phyloP scores from a whole-genome alignment of 2,329 filamentous ascomycete genomes.

The Aspergillus fijiensis region DNA sequence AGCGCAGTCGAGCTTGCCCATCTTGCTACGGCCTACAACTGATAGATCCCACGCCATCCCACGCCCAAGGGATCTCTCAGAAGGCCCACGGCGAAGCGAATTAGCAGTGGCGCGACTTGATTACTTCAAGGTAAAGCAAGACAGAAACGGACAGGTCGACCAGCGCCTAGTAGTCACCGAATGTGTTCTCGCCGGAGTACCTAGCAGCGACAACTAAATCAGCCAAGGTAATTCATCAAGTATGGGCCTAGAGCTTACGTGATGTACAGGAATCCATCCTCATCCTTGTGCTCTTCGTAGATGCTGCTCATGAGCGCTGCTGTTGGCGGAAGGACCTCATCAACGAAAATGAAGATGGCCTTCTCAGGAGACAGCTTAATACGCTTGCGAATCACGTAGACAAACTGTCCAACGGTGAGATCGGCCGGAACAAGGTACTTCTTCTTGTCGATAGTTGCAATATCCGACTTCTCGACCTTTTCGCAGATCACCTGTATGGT shows the following conservation, averaged over 20 bases:
- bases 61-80: constrained; percentile 5
- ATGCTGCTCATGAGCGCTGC: constrained; percentile 99
- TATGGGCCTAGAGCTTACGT: constrained; percentile 59
- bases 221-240: neutral
- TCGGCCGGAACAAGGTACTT: constrained; percentile 98
- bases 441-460: constrained; percentile 99
- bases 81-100: constrained; percentile 12
- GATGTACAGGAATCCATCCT: constrained; percentile 93
- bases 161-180: constrained; percentile 56
- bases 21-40: constrained; percentile 14
- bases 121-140: neutral
- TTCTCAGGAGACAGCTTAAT: constrained; percentile 99
- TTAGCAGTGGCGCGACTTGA: neutral
- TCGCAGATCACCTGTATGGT: constrained; percentile 86
- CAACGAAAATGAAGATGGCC: constrained; percentile 99
- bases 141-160: neutral
- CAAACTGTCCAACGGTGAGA: constrained; percentile 97
- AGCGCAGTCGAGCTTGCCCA: constrained; percentile 15
- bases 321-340: constrained; percentile 94
- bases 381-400: constrained; percentile 99
- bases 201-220: constrained; percentile 36
- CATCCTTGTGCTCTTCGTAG: constrained; percentile 97
- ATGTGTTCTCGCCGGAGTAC: constrained; percentile 99
- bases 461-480: constrained; percentile 99
- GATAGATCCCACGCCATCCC: constrained; percentile 12